Percentiles rank a stretch among this genome's conserved stretches.
Conservation (phyloP, 2,329 filamentous ascomycete species). For the Zelopaecilomyces penicillatus region DNA sequence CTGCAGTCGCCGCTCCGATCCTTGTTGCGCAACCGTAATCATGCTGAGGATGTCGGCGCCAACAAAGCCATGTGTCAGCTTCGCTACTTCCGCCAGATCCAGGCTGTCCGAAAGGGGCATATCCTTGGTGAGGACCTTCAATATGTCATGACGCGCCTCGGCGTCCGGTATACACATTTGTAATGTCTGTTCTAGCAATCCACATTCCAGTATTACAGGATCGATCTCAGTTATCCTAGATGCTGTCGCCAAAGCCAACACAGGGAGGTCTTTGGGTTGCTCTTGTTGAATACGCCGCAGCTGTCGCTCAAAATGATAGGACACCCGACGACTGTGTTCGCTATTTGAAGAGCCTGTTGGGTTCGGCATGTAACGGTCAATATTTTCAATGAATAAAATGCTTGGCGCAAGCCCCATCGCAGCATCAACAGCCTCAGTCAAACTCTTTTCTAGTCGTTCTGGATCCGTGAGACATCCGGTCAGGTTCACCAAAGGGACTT, state of each 20-base stretch:
- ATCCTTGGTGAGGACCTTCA: constrained; percentile 62
- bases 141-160: constrained; percentile 65
- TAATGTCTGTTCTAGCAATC: constrained; percentile 74
- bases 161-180: constrained; percentile 84
- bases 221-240: constrained; percentile 83
- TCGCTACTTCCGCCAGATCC: constrained; percentile 66
- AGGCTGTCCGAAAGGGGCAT: constrained; percentile 59
- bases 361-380: constrained; percentile 78
- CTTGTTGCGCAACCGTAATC: constrained; percentile 36
- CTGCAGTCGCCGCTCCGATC: constrained; percentile 25
- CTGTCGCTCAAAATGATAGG: constrained; percentile 73
- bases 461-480: constrained; percentile 27
- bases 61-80: constrained; percentile 84
- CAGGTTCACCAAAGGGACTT: constrained; percentile 62
- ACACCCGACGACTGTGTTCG: constrained; percentile 84
- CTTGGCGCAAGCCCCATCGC: constrained; percentile 80
- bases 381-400: constrained; percentile 84
- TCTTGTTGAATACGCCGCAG: constrained; percentile 75
- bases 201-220: constrained; percentile 63
- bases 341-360: constrained; percentile 66
- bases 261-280: constrained; percentile 61
- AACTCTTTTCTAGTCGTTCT: constrained; percentile 30
- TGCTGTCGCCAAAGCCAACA: constrained; percentile 86
- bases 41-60: constrained; percentile 74
- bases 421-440: constrained; percentile 52